Conservation (phyloP, 2,329 filamentous ascomycete species). For the Aureobasidium sp. region DNA sequence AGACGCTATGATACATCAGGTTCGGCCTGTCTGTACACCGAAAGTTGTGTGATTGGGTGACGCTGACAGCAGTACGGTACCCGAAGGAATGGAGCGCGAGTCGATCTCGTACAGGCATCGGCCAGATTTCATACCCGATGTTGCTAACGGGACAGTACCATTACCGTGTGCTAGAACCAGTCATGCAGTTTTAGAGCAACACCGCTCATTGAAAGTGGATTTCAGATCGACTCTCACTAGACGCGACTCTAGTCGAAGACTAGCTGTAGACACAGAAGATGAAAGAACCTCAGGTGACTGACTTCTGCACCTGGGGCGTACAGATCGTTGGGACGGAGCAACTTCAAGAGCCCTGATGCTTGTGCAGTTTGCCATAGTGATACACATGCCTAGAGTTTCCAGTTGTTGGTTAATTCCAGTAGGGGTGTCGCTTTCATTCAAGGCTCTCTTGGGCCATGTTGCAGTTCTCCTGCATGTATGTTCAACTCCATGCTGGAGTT, state of each 20-base stretch:
- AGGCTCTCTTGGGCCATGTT: neutral
- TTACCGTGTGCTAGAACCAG: neutral
- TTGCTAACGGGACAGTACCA: neutral
- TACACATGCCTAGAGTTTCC: neutral
- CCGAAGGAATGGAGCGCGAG: constrained; percentile 10
- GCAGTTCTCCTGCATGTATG: neutral
- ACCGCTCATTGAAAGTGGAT: neutral
- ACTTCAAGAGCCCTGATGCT: neutral
- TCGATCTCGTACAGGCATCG: constrained; percentile 6
- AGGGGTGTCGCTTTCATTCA: neutral
- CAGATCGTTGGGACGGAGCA: neutral
- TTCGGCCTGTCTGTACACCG: neutral
- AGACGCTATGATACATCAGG: neutral
- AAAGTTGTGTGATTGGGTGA: constrained; percentile 1
- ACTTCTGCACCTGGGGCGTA: neutral
- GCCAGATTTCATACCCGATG: neutral
- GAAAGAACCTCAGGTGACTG: neutral
- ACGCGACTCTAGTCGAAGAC: neutral
- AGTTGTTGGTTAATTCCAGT: neutral
- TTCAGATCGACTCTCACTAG: neutral
- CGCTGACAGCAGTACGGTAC: neutral
- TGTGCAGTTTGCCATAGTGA: neutral
- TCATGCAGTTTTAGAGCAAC: neutral
- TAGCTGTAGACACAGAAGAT: neutral
- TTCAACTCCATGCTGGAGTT: neutral